Percentiles rank a stretch among this genome's conserved stretches.
phyloP scores from a whole-genome alignment of 2,329 filamentous ascomycete genomes.

The Aspergillus versicolor region DNA sequence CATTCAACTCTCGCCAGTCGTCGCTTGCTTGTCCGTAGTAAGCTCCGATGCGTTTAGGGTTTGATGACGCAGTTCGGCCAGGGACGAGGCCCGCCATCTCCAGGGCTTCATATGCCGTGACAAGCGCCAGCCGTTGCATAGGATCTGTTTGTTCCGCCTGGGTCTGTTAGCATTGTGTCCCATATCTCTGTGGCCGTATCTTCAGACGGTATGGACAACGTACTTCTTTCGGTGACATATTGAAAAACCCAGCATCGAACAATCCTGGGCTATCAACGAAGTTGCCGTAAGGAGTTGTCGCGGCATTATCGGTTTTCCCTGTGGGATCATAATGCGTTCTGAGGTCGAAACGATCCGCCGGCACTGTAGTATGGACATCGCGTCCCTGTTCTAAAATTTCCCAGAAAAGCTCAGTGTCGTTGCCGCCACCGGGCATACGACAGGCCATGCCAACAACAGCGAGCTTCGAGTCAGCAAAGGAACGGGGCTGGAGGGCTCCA shows the following conservation, averaged over 20 bases:
- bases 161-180: neutral
- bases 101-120: slow-evolving; percentile 75
- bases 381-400: slow-evolving; percentile 32
- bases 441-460: slow-evolving; percentile 28
- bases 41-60: slow-evolving; percentile 62
- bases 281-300: slow-evolving; percentile 32
- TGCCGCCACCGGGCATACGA: slow-evolving; percentile 21
- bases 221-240: slow-evolving; percentile 61
- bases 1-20: slow-evolving; percentile 64
- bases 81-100: slow-evolving; percentile 75
- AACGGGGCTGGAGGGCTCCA: slow-evolving; percentile 1
- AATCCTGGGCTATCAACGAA: slow-evolving; percentile 38
- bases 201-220: neutral
- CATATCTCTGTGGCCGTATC: neutral
- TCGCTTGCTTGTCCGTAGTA: slow-evolving; percentile 73
- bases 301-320: slow-evolving; percentile 34
- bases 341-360: slow-evolving; percentile 34
- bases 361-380: slow-evolving; percentile 31
- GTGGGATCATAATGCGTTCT: slow-evolving; percentile 34
- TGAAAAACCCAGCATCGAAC: slow-evolving; percentile 44
- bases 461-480: slow-evolving; percentile 21
- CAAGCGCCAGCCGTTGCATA: slow-evolving; percentile 73
- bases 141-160: slow-evolving; percentile 76
- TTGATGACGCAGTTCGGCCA: slow-evolving; percentile 65
- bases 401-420: slow-evolving; percentile 34